Evolutionary conservation across 371 early-diverging fungal genomes (phyloP), one percentile per base, ranked within the genome.

Genomic region (Mortierella sp.): DNA sequence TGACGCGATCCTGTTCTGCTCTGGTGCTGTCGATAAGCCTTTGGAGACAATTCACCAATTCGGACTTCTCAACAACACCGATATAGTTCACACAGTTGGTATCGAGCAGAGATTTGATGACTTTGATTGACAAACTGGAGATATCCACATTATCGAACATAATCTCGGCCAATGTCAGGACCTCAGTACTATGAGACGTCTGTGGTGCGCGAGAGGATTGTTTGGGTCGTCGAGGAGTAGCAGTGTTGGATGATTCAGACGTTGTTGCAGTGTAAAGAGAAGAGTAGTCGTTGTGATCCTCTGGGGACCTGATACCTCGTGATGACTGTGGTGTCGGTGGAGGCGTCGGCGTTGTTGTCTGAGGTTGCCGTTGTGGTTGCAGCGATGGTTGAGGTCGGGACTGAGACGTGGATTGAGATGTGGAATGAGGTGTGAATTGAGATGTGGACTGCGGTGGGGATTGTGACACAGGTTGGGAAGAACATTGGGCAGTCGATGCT

Each of bases 51-150:
- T 28, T 28, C 6, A 67, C 65, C 21, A 75, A 46, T 15, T 75
- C 76, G 0, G 59, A 31, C 57, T 67, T 75, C 30, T 75, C 76
- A 0, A 64, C n/a, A 5, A 75, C 49, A 4, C 76, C 76, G 1
- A 50, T 51, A 50, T 64, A 64, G 9, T 47, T 37, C 6, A 75
- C 69, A 30, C 51, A 52, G 19, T 69, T 63, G 27, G 70, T 24
- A 12, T 75, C 70, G 57, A 75, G 37, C 11, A 75, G 28, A 9
- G 59, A 42, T 39, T 69, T 69, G 17, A 75, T 56, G 46, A 75
- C 70, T 42, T 69, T 64, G 53, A 67, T 42, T n/a, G 76, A 60
- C 12, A 75, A 61, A 0, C 48, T 39, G 0, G 53, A 47, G 5
- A 50, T 24, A 7, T 69, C 50, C 8, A 67, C 64, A 4, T 41